Evolutionary conservation across 2,329 filamentous ascomycete species (phyloP).

Genomic region (Apiospora sp.): DNA sequence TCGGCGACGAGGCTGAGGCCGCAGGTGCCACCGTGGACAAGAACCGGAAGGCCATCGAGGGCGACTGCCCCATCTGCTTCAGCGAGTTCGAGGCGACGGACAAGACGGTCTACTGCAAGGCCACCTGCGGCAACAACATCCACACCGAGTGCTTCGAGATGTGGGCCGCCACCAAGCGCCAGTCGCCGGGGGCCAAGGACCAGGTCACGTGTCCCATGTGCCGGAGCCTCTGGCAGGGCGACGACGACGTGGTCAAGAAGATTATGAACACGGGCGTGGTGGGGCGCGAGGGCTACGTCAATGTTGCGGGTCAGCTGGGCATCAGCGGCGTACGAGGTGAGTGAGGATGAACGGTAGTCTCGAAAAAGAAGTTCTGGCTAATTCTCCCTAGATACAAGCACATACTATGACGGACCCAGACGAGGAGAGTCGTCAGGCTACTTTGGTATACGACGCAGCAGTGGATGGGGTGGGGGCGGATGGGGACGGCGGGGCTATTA

Average conservation of each 20-base stretch:
- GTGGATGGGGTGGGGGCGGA: not conserved
- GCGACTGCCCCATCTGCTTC: constrained; percentile 66
- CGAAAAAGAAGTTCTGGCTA: no score
- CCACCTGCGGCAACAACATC: constrained; percentile 63
- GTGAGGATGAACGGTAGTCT: constrained; percentile 27
- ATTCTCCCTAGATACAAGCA: not conserved
- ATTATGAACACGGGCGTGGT: constrained; percentile 51
- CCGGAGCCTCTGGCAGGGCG: constrained; percentile 62
- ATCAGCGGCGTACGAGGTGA: constrained; percentile 60
- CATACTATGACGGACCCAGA: not conserved
- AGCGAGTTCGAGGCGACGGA: constrained; percentile 45
- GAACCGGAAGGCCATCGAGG: constrained; percentile 58
- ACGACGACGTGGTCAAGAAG: constrained; percentile 51
- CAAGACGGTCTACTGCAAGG: constrained; percentile 58
- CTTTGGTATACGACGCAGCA: not conserved
- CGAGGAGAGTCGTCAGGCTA: not conserved
- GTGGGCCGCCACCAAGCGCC: constrained; percentile 59
- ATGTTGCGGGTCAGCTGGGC: constrained; percentile 68
- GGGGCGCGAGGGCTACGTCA: constrained; percentile 65
- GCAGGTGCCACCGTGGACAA: constrained; percentile 37
- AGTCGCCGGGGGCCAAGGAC: constrained; percentile 34
- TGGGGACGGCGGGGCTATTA: not conserved
- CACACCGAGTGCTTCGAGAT: constrained; percentile 62
- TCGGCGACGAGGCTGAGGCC: constrained; percentile 36
- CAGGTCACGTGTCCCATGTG: constrained; percentile 68